Conservation (phyloP, 2,329 filamentous ascomycete genomes). For the Aspergillus tanneri region DNA sequence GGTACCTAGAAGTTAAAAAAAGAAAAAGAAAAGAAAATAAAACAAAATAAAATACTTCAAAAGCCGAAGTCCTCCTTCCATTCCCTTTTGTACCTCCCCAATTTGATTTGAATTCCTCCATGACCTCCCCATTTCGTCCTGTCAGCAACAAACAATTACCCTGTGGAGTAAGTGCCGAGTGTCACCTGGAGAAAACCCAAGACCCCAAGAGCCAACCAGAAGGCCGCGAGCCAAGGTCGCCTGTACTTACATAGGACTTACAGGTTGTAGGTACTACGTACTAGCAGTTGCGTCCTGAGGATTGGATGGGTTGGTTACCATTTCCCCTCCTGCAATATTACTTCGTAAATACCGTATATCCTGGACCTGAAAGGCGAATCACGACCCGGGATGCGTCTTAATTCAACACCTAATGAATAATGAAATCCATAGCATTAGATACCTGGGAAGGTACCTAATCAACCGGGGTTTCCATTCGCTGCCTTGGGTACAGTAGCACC, state of each 20-base stretch:
- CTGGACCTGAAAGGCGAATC: neutral
- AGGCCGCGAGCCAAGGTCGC: neutral
- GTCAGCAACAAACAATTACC: slow-evolving; percentile 5
- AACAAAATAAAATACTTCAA: too few relatives aligned
- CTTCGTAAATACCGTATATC: slow-evolving; percentile 9
- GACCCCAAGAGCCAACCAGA: neutral
- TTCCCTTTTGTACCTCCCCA: neutral
- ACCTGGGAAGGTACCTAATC: too few relatives aligned
- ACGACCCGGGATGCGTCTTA: neutral
- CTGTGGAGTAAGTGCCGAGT: slow-evolving; percentile 4
- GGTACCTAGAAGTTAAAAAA: too few relatives aligned
- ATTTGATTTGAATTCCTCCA: neutral
- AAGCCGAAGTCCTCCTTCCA: too few relatives aligned
- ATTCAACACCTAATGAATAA: neutral
- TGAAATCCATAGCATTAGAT: too few relatives aligned
- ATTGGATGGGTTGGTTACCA: neutral
- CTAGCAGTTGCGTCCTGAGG: neutral
- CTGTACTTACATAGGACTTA: too few relatives aligned
- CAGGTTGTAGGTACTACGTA: neutral
- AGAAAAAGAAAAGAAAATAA: too few relatives aligned
- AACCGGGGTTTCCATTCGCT: neutral
- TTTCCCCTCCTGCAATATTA: neutral
- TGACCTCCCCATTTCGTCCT: neutral
- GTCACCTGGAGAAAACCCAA: neutral
- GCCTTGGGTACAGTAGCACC: slow-evolving; percentile 7